Percentiles rank a stretch among this genome's conserved stretches.
phyloP scores from a whole-genome alignment of 192 early-diverging fungal genomes.

The Neocallimastix lanati region DNA sequence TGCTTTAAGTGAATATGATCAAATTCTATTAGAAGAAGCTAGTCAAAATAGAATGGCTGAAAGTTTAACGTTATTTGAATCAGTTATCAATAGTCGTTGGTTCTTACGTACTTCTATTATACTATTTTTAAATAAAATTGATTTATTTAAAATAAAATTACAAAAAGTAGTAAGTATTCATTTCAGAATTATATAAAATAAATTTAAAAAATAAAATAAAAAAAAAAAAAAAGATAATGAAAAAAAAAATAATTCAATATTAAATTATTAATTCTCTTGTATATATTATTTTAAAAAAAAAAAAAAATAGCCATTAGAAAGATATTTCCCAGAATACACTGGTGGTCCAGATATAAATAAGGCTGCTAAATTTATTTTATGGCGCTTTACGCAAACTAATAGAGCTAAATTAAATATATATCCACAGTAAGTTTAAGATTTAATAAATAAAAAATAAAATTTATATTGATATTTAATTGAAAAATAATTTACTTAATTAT shows the following conservation, averaged over 20 bases:
- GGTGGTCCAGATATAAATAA: slow-evolving; percentile 60
- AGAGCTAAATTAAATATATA: slow-evolving; percentile 59
- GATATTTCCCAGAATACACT: slow-evolving; percentile 72
- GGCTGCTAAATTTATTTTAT: slow-evolving; percentile 72
- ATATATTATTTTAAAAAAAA: no score
- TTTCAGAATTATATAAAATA: no score
- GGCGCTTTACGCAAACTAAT: slow-evolving; percentile 73
- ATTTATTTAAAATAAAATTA: slow-evolving; percentile 70
- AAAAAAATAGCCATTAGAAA: slow-evolving; percentile 30
- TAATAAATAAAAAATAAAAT: no score
- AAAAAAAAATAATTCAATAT: no score
- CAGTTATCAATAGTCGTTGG: slow-evolving; percentile 80
- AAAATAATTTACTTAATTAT: no score
- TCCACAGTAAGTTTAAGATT: no score
- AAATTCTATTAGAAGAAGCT: slow-evolving; percentile 66
- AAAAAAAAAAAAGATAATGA: no score
- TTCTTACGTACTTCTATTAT: slow-evolving; percentile 83
- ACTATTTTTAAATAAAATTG: slow-evolving; percentile 86
- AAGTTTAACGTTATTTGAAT: slow-evolving; percentile 75
- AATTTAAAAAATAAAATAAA: no score
- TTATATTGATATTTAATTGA: no score
- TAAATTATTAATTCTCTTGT: no score
- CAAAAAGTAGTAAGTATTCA: slow-evolving; percentile 17
- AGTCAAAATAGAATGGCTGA: slow-evolving; percentile 78
- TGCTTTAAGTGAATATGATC: slow-evolving; percentile 84